A percentile compares a stretch with the other conserved stretches of the same genome.
These are phyloP conservation scores for Tilletia indica DNA, from an alignment of 1,284 basidiomycete genomes.

Conservation along the genomic window DNA sequence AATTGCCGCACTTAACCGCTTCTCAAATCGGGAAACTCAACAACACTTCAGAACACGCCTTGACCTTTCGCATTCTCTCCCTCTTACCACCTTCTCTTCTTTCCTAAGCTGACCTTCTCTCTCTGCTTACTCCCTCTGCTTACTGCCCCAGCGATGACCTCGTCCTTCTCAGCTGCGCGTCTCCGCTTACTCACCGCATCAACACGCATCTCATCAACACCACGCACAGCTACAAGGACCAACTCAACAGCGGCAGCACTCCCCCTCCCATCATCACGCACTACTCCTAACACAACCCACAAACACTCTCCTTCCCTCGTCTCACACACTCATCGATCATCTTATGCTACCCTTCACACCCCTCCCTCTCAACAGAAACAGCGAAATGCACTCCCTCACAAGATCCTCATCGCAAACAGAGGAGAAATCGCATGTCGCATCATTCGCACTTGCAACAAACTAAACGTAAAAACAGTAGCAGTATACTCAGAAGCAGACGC, in stretches of 20 bases:
- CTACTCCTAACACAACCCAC: not conserved
- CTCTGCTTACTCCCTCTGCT: too few relatives aligned
- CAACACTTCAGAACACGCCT: too few relatives aligned
- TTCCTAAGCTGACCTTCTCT: too few relatives aligned
- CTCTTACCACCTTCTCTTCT: too few relatives aligned
- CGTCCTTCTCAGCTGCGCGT: not conserved
- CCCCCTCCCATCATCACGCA: not conserved
- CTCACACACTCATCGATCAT: too few relatives aligned
- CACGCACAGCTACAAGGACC: not conserved
- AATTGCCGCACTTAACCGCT: too few relatives aligned
- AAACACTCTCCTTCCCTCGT: too few relatives aligned
- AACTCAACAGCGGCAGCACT: not conserved
- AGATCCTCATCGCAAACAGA: slow-evolving; percentile 60
- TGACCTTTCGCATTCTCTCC: too few relatives aligned
- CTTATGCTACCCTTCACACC: too few relatives aligned
- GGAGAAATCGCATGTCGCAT: slow-evolving; percentile 93
- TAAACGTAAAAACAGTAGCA: slow-evolving; percentile 84
- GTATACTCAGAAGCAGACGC: slow-evolving; percentile 84
- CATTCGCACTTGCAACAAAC: slow-evolving; percentile 79
- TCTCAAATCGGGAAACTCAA: too few relatives aligned
- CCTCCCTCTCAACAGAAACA: not conserved
- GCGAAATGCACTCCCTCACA: slow-evolving; percentile 30
- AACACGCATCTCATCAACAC: not conserved
- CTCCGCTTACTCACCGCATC: not conserved
- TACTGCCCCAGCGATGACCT: too few relatives aligned